These are phyloP conservation scores for Trichosporon sp. DNA, from an alignment of 1,284 basidiomycete genomes.

Conservation along the genomic window DNA sequence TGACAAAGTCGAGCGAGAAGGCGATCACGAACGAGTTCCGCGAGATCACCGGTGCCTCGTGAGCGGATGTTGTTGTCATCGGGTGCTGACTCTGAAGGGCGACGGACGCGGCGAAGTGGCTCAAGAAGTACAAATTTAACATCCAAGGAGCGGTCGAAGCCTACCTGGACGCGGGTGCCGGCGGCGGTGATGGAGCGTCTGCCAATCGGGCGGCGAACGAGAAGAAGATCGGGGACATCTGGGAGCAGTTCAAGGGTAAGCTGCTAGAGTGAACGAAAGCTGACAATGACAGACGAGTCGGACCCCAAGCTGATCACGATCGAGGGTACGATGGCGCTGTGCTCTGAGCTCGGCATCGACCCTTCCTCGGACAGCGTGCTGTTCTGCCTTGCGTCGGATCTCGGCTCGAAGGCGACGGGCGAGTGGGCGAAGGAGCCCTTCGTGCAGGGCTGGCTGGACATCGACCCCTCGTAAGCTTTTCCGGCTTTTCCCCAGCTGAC, in stretches of 20 bases:
- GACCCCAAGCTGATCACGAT: conserved; percentile 48
- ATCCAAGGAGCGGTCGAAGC: conserved; percentile 40
- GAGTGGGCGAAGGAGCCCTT: conserved; percentile 72
- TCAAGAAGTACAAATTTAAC: conserved; percentile 46
- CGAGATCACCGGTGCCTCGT: conserved; percentile 43
- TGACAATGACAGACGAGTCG: conserved; percentile 33
- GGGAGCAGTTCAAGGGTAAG: conserved; percentile 48
- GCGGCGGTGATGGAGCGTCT: conserved; percentile 8
- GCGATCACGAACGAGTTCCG: conserved; percentile 33
- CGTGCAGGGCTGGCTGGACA: conserved; percentile 71
- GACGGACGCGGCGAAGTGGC: conserved; percentile 36
- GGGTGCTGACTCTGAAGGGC: conserved; percentile 21
- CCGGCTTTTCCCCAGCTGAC: conserved; percentile 1
- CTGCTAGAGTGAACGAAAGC: background rate
- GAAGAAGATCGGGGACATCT: conserved; percentile 49
- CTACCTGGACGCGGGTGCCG: conserved; percentile 40
- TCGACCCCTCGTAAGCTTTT: conserved; percentile 36
- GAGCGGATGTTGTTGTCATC: conserved; percentile 6
- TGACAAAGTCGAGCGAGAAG: conserved; percentile 24
- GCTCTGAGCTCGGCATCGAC: conserved; percentile 46
- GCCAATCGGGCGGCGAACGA: conserved; percentile 27
- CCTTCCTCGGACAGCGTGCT: conserved; percentile 47
- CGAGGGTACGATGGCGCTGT: conserved; percentile 48
- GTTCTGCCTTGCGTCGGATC: conserved; percentile 49
- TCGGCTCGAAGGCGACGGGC: conserved; percentile 56